Conservation (phyloP, 2,329 filamentous ascomycete genomes). For the Clarireedia paspali region DNA sequence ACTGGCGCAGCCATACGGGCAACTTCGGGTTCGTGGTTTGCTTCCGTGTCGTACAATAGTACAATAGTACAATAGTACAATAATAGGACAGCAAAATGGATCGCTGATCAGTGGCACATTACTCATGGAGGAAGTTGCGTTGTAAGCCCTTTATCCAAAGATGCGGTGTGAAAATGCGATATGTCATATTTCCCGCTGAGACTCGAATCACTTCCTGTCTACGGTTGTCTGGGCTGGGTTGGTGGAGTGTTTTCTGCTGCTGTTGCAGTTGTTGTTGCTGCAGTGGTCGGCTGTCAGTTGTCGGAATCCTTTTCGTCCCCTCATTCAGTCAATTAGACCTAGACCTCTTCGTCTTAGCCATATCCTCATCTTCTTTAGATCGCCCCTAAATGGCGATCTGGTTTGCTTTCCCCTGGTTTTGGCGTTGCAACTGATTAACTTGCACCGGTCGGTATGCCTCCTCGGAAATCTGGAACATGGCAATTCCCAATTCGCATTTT, state of each 20-base stretch:
- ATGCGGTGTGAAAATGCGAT: conserved; percentile 3
- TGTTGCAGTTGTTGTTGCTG: not conserved
- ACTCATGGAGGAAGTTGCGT: not conserved
- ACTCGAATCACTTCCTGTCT: not conserved
- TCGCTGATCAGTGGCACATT: not conserved
- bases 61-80: not conserved
- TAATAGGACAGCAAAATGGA: not conserved
- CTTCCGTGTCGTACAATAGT: not conserved
- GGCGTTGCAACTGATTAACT: conserved; percentile 4
- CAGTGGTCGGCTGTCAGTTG: not conserved
- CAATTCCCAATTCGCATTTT: not conserved
- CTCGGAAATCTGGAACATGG: not conserved
- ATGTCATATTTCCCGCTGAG: not conserved
- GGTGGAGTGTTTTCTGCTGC: not conserved
- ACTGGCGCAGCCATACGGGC: not conserved
- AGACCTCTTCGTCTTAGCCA: not conserved
- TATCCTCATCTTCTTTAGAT: conserved; percentile 1
- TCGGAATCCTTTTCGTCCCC: not conserved
- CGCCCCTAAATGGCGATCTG: conserved; percentile 11
- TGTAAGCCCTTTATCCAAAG: not conserved
- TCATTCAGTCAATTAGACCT: not conserved
- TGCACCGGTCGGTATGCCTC: not conserved
- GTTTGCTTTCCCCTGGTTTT: conserved; percentile 6
- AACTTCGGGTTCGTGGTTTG: not conserved
- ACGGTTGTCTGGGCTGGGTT: not conserved